Percentiles rank a stretch among this genome's conserved stretches.
Conservation (phyloP, 148 eudicot species). For the Silene uniflora region DNA sequence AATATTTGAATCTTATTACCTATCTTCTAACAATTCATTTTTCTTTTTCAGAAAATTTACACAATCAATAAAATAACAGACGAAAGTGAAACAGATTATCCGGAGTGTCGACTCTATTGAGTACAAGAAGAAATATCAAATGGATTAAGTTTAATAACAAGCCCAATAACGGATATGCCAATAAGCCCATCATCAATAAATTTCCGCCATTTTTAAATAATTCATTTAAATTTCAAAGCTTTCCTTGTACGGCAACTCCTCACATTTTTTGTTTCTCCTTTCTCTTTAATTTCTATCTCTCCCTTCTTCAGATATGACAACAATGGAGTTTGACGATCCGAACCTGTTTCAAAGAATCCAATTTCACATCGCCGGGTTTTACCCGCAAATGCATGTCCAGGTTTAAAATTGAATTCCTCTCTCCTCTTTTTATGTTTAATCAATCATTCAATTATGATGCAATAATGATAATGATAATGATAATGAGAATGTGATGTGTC, state of each 20-base stretch:
- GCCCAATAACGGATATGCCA: no score
- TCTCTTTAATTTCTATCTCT: neutral
- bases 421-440: neutral
- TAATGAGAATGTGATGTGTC: no score
- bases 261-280: neutral
- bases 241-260: conserved; percentile 1
- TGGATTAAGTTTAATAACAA: no score
- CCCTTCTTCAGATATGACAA: neutral
- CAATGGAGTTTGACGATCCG: conserved; percentile 14
- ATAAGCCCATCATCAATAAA: neutral
- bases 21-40: no score
- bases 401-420: neutral
- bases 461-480: no score
- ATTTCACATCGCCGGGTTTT: conserved; percentile 22
- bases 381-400: conserved; percentile 6
- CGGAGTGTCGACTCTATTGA: no score
- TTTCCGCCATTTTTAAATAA: neutral
- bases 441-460: no score
- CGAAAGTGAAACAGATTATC: no score
- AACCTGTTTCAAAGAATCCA: conserved; percentile 15
- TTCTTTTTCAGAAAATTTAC: no score
- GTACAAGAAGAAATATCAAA: no score
- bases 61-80: no score
- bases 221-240: neutral
- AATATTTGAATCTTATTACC: no score